phyloP scores from a whole-genome alignment of 2,329 filamentous ascomycete genomes.

The Laburnicola sp. region DNA sequence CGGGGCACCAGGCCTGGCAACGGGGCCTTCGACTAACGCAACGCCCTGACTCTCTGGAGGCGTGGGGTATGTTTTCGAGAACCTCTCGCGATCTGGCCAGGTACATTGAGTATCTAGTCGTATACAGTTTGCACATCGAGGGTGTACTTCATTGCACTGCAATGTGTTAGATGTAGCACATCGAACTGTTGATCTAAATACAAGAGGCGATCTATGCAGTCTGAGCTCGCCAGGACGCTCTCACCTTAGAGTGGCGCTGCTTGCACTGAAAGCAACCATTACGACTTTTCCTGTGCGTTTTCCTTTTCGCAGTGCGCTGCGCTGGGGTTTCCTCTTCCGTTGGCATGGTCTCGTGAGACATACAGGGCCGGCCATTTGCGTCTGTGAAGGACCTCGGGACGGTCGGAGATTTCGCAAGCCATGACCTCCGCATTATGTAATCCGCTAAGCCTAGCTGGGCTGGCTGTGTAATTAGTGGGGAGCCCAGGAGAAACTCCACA shows the following conservation, averaged over 20 bases:
- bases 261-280: slow-evolving; percentile 40
- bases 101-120: slow-evolving; percentile 37
- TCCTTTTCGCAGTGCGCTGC: slow-evolving; percentile 24
- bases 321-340: slow-evolving; percentile 2
- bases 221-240: background rate
- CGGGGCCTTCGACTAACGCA: slow-evolving; percentile 9
- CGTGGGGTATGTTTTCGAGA: slow-evolving; percentile 18
- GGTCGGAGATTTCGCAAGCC: background rate
- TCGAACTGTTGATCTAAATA: background rate
- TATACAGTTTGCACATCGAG: slow-evolving; percentile 36
- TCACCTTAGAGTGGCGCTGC: slow-evolving; percentile 38
- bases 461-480: too few species aligned
- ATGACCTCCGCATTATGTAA: too few species aligned
- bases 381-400: background rate
- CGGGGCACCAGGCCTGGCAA: slow-evolving; percentile 13
- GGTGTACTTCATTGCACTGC: slow-evolving; percentile 37
- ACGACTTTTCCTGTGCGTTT: slow-evolving; percentile 38
- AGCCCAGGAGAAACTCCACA: too few species aligned
- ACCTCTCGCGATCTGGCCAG: slow-evolving; percentile 29
- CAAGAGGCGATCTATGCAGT: background rate
- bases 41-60: slow-evolving; percentile 19
- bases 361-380: background rate
- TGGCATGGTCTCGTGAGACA: background rate
- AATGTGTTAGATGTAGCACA: background rate
- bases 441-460: too few species aligned